phyloP scores from a whole-genome alignment of 2,329 filamentous ascomycete species.

The Botrytis elliptica region DNA sequence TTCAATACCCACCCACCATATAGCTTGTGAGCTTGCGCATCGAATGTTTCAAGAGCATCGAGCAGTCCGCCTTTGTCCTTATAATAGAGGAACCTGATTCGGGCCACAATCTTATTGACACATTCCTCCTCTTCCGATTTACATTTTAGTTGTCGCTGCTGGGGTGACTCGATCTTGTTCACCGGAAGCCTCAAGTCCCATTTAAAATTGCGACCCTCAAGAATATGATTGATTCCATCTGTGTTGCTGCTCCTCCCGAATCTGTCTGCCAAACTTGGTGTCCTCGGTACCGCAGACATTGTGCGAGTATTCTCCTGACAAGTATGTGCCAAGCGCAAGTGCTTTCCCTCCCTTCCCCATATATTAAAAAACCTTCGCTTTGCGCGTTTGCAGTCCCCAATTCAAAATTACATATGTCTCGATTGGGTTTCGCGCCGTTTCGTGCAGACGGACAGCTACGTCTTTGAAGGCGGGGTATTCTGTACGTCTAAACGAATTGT shows the following conservation, averaged over 20 bases:
- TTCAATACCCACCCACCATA: constrained; percentile 29
- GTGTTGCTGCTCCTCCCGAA: neutral
- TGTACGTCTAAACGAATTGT: neutral
- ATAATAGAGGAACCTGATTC: neutral
- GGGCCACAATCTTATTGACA: neutral
- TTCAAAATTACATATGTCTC: neutral
- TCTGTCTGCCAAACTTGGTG: neutral
- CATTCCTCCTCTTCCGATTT: neutral
- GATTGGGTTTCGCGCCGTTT: neutral
- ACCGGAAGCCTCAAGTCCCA: constrained; percentile 2
- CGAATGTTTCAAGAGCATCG: neutral
- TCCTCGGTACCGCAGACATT: constrained; percentile 3
- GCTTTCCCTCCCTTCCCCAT: neutral
- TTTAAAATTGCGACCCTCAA: neutral
- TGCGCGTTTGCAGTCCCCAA: neutral
- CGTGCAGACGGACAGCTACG: neutral
- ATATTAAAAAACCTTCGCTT: neutral
- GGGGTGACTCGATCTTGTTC: neutral
- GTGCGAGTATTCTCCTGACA: neutral
- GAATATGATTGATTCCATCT: neutral
- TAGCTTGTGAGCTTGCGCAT: neutral
- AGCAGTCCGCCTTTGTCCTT: neutral
- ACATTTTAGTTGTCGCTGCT: neutral
- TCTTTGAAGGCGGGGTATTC: neutral
- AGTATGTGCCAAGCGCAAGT: neutral